These are phyloP conservation scores for Fusarium chaquense DNA, from an alignment of 2,329 filamentous ascomycete genomes.

Conservation along the genomic window DNA sequence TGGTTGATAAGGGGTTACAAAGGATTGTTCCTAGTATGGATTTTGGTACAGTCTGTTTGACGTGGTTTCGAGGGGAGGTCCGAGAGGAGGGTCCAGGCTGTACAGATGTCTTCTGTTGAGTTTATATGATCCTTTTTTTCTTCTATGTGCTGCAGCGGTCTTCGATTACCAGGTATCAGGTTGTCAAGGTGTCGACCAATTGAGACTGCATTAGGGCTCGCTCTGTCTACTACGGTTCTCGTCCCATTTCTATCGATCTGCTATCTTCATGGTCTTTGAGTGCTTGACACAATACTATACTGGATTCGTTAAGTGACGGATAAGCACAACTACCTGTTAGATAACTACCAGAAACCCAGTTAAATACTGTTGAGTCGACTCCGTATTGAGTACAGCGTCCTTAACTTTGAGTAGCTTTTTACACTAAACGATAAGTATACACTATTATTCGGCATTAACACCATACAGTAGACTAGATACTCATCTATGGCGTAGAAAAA, in stretches of 20 bases:
- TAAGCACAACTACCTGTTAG: not conserved
- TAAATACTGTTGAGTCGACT: not conserved
- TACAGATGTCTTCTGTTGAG: not conserved
- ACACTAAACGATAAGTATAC: not conserved
- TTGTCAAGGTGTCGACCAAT: not conserved
- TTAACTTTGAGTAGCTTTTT: not conserved
- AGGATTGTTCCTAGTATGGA: not conserved
- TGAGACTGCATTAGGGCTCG: no score
- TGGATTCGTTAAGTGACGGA: not conserved
- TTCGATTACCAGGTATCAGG: not conserved
- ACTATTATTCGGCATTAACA: not conserved
- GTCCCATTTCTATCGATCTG: not conserved
- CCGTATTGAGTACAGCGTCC: not conserved
- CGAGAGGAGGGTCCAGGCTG: not conserved
- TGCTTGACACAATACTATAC: not conserved
- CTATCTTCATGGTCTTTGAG: no score
- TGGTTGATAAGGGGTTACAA: constrained; percentile 43
- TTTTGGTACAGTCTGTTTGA: not conserved
- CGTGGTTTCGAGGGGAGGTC: no score
- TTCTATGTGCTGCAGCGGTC: no score
- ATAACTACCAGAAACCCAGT: not conserved
- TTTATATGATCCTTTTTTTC: not conserved
- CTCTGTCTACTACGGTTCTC: not conserved
- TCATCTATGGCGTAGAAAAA: not conserved
- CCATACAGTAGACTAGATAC: not conserved